Conservation (phyloP, 1,139 yeast species). For the Diutina ranongensis region DNA sequence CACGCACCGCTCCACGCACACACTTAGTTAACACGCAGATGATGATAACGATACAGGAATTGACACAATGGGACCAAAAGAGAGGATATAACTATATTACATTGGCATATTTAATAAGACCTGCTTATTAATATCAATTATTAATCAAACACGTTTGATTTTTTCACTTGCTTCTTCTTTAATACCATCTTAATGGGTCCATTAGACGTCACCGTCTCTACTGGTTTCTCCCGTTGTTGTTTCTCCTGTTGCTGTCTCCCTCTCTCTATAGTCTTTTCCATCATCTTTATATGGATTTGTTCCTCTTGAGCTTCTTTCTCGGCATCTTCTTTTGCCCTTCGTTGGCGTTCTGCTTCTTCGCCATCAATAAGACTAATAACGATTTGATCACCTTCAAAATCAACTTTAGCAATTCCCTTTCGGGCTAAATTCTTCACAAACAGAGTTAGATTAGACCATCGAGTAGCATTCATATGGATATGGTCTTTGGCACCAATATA, state of each 20-base stretch:
- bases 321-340: not conserved
- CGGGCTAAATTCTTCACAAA: conserved; percentile 58
- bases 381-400: conserved; percentile 20
- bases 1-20: not conserved
- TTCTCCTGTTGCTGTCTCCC: not conserved
- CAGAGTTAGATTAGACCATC: conserved; percentile 60
- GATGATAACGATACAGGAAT: too few relatives aligned
- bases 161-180: not conserved
- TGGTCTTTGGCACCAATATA: conserved; percentile 70
- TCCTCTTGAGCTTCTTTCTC: not conserved
- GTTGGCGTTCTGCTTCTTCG: not conserved
- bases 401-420: conserved; percentile 47
- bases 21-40: too few relatives aligned
- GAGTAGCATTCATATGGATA: conserved; percentile 83
- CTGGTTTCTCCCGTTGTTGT: not conserved
- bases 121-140: not conserved
- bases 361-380: not conserved
- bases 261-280: not conserved
- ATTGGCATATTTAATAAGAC: too few relatives aligned
- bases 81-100: too few relatives aligned
- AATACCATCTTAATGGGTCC: not conserved
- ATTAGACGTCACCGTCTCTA: not conserved
- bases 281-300: not conserved
- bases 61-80: too few relatives aligned
- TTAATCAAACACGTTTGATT: not conserved